phyloP scores from a whole-genome alignment of 1,284 basidiomycete genomes.

The Cryptococcus depauperatus region DNA sequence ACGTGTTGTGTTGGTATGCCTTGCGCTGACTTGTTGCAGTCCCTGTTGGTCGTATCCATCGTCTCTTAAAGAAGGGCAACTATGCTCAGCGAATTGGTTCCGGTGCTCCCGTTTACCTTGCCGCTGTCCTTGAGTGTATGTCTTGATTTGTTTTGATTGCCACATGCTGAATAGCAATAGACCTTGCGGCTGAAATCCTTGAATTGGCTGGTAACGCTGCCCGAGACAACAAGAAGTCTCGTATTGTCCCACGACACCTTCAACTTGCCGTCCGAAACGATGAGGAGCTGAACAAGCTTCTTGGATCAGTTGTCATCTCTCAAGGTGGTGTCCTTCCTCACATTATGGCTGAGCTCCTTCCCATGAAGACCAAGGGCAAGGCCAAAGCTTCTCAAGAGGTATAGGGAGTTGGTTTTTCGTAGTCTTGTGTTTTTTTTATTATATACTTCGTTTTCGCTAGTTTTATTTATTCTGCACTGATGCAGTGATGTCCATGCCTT shows the following conservation, averaged over 20 bases:
- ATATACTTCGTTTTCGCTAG: conserved; percentile 24
- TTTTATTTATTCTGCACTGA: conserved; percentile 19
- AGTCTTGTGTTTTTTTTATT: conserved; percentile 6
- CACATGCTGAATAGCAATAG: conserved; percentile 19
- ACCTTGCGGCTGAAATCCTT: conserved; percentile 77
- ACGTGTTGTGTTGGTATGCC: background rate
- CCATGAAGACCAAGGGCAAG: conserved; percentile 48
- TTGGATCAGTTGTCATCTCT: conserved; percentile 78
- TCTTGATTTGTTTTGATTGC: conserved; percentile 3
- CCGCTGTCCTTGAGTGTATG: conserved; percentile 51
- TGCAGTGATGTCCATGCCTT: conserved; percentile 13
- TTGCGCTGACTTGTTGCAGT: conserved; percentile 41
- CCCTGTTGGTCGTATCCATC: conserved; percentile 81
- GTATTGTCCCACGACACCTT: conserved; percentile 83
- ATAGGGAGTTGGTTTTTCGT: conserved; percentile 19
- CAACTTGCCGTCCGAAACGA: conserved; percentile 85
- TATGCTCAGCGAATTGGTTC: conserved; percentile 62
- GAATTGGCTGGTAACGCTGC: conserved; percentile 77
- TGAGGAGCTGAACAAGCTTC: conserved; percentile 54
- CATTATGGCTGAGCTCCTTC: conserved; percentile 60
- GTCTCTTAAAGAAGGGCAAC: conserved; percentile 77
- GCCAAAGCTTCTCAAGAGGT: conserved; percentile 41
- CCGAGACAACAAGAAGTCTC: conserved; percentile 58
- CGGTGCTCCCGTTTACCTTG: conserved; percentile 63
- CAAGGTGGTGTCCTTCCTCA: conserved; percentile 82